A percentile compares a stretch with the other conserved stretches of the same genome.
phyloP scores from a whole-genome alignment of 495 filamentous ascomycete species.

The Pseudomonodictys pantanalensis region DNA sequence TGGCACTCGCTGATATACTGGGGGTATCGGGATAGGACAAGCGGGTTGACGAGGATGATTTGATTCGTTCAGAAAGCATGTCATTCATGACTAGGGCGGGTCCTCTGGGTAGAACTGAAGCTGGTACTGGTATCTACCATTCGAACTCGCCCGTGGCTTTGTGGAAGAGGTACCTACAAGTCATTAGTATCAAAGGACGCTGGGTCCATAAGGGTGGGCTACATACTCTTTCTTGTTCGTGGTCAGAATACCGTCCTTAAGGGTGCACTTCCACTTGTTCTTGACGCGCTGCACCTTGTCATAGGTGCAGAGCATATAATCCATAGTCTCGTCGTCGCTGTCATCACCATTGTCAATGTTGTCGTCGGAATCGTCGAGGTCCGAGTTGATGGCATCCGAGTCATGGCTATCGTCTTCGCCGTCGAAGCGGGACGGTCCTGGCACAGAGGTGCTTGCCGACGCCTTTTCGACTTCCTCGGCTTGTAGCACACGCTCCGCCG shows the following conservation, averaged over 20 bases:
- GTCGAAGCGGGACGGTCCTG: slow-evolving; percentile 58
- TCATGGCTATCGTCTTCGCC: slow-evolving; percentile 63
- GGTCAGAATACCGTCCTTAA: slow-evolving; percentile 94
- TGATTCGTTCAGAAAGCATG: neutral
- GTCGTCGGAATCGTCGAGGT: slow-evolving; percentile 93
- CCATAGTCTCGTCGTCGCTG: slow-evolving; percentile 67
- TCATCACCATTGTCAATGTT: slow-evolving; percentile 69
- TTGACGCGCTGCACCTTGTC: slow-evolving; percentile 99
- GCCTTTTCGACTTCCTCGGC: slow-evolving; percentile 9
- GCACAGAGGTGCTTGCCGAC: neutral
- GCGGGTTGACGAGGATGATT: too few species aligned
- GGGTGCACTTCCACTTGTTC: slow-evolving; percentile 99
- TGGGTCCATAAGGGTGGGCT: neutral
- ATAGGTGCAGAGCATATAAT: slow-evolving; percentile 97
- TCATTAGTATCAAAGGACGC: slow-evolving; percentile 24
- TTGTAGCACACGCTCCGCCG: slow-evolving; percentile 33
- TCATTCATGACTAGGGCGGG: neutral
- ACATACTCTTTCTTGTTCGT: slow-evolving; percentile 83
- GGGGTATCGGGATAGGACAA: too few species aligned
- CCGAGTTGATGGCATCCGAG: slow-evolving; percentile 97
- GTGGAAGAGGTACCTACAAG: slow-evolving; percentile 82
- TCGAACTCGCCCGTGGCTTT: slow-evolving; percentile 96
- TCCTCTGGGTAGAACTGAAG: neutral
- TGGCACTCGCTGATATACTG: too few species aligned
- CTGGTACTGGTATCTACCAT: slow-evolving; percentile 59